Evolutionary conservation across 208 protist genomes (phyloP), one percentile per base, ranked within the genome.

Genomic region (Porcisia hertigi): DNA sequence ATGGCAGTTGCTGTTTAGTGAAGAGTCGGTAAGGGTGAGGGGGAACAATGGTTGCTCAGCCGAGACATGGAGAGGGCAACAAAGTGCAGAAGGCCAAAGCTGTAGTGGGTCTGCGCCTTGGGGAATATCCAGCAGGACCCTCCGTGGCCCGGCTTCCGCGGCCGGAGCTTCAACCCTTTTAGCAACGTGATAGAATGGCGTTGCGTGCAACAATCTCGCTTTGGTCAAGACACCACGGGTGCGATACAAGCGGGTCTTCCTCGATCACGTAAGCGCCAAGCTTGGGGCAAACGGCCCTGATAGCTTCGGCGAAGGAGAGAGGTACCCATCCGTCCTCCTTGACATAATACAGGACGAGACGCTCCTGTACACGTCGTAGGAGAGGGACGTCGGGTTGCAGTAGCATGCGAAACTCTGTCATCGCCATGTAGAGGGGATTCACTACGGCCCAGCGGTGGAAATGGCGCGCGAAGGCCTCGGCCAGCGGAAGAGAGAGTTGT

Each of bases 341-440:
- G 7, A 95, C 91, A 70, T 89, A 95, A 74, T 91, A 95, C 58
- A 95, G 65, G 20, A 91, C 83, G 84, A 95, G 84, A 34, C 77
- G 71, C 39, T 92, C 81, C 73, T 90, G 82, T 6, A 88, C 67
- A 1, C 55, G 55, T 1, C 74, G 69, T 59, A 95, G 71, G 30
- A 95, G 76, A 20, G 73, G 60, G 1, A 55, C 76, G 69, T 95
- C 91, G 8, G 86, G 85, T 14, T 85, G 74, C 59, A 85, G 47
- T 34, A 95, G 47, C 75, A 85, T 83, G 30, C 76, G 77, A 73
- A 87, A 90, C 82, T 95, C 91, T 14, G 87, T 79, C 65, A 83
- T 80, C 3, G 67, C 74, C 80, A 95, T 84, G 76, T 71, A 84
- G 39, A 95, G 86, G 30, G 79, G 75, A 62, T 95, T 95, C 41